Evolutionary conservation across 495 filamentous ascomycete species (phyloP).

Genomic region (Pseudomonodictys pantanalensis): DNA sequence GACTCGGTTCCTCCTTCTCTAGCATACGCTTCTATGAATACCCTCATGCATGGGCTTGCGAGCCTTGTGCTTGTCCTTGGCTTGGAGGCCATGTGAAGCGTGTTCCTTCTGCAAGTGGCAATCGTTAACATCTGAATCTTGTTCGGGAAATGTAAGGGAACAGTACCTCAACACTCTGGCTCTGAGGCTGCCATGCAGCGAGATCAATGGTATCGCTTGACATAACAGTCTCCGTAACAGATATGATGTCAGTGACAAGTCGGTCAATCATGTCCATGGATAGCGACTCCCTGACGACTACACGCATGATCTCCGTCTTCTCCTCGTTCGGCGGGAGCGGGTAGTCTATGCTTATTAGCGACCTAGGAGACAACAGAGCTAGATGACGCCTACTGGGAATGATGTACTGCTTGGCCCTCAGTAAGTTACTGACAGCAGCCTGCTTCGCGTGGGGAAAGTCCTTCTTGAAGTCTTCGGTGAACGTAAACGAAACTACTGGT

Average conservation of each 20-base stretch:
- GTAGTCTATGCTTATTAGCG: slow-evolving; percentile 50
- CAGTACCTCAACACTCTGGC: slow-evolving; percentile 37
- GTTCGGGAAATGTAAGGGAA: too few species aligned
- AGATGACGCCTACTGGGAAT: slow-evolving; percentile 57
- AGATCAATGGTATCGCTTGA: slow-evolving; percentile 49
- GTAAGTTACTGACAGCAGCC: slow-evolving; percentile 59
- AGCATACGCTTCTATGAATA: slow-evolving; percentile 60
- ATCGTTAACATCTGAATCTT: too few species aligned
- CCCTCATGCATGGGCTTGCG: slow-evolving; percentile 53
- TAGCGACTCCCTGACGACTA: slow-evolving; percentile 69
- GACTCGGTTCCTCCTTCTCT: slow-evolving; percentile 10
- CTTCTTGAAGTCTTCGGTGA: slow-evolving; percentile 61
- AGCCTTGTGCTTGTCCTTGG: slow-evolving; percentile 40
- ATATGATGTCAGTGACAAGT: slow-evolving; percentile 54
- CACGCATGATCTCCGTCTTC: slow-evolving; percentile 64
- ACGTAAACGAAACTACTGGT: slow-evolving; percentile 68
- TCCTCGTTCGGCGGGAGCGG: slow-evolving; percentile 63
- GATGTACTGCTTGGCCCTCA: slow-evolving; percentile 70
- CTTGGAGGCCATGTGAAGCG: slow-evolving; percentile 37
- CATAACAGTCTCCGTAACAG: slow-evolving; percentile 57
- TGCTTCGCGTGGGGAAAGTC: slow-evolving; percentile 66
- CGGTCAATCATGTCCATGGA: slow-evolving; percentile 65
- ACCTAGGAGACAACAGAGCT: slow-evolving; percentile 4
- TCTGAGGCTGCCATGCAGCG: slow-evolving; percentile 41
- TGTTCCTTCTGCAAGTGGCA: slow-evolving; percentile 35